Evolutionary conservation across 2,329 filamentous ascomycete genomes (phyloP).

Genomic region (Colletotrichum aenigma): DNA sequence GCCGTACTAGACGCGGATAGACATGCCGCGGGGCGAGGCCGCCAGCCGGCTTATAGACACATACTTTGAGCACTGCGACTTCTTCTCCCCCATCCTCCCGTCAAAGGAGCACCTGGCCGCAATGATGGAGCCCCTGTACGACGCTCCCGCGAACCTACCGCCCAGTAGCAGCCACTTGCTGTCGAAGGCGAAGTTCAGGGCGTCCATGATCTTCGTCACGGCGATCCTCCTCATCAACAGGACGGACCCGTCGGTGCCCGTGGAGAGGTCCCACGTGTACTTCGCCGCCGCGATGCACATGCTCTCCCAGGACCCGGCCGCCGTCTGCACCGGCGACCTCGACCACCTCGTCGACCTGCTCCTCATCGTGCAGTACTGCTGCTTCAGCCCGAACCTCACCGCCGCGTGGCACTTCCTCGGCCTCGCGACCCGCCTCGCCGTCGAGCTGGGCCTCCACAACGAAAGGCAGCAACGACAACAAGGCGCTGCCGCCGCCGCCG

Average conservation of each 20-base stretch:
- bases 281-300: conserved; percentile 7
- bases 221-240: conserved; percentile 18
- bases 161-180: background rate
- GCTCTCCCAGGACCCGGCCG: background rate
- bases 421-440: conserved; percentile 4
- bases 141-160: background rate
- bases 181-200: background rate
- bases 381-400: conserved; percentile 12
- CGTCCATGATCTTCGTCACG: conserved; percentile 8
- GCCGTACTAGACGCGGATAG: conserved; percentile 7
- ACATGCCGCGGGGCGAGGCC: conserved; percentile 14
- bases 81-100: conserved; percentile 27
- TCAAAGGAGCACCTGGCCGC: conserved; percentile 20
- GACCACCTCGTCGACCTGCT: conserved; percentile 15
- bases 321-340: conserved; percentile 13
- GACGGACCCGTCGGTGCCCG: conserved; percentile 11
- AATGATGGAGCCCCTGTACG: conserved; percentile 5
- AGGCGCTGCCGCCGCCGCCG: fast-evolving
- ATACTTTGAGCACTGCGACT: conserved; percentile 32
- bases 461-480: background rate
- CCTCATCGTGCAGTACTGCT: conserved; percentile 16
- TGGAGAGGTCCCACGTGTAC: conserved; percentile 7
- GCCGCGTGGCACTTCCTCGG: conserved; percentile 21
- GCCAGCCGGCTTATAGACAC: conserved; percentile 18
- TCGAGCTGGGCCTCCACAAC: conserved; percentile 16